Base-by-base conservation (phyloP, 2,329 filamentous ascomycete species). In the Monilinia fructigena region DNA sequence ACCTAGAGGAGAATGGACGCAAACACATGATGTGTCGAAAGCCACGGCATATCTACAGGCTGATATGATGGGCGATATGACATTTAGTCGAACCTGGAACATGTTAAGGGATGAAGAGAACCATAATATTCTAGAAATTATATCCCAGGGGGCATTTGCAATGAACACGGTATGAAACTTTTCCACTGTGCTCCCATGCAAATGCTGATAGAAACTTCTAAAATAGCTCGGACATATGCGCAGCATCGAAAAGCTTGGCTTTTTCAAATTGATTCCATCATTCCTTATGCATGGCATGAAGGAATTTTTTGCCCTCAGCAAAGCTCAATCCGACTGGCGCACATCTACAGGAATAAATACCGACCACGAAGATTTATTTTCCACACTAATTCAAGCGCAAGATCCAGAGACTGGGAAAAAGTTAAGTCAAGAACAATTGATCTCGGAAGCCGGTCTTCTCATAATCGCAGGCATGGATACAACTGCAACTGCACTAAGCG, bases 401-500 rank as follows among this genome's bases (percentile, higher is more conserved):
- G 58, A 66, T 48, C 38, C 28, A 18, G 58, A 52, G 6, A 50
- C 4, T 35, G 65, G 58, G 4, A 10, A 58, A 2, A 50, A 1
- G 2, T 60, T 60, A 11, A 35, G n/a, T 20, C n/a, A 40, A 45
- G 54, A 65, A 20, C 38, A 58, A 18, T 23, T 65, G 11, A 23
- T 26, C 4, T 14, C 54, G 40, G 63, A 59, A 40, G 63, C 42
- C 3, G 54, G 40, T 40, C 7, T 59, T 26, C 35, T 65, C 10
- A 65, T 65, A 18, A 31, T 59, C 28, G 63, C 54, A 4, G 42
- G 54, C 14, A 59, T 55, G 20, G 42, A 59, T 35, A 59, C 63
- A 8, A 59, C 23, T 58, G n/a, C 40, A 63, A 10, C 38, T 31
- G 14, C 3, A 2, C 35, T 48, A 28, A 45, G 20, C 10, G 23